These are phyloP conservation scores for Paecilomyces sp. DNA, from an alignment of 2,329 filamentous ascomycete species.

Conservation along the genomic window DNA sequence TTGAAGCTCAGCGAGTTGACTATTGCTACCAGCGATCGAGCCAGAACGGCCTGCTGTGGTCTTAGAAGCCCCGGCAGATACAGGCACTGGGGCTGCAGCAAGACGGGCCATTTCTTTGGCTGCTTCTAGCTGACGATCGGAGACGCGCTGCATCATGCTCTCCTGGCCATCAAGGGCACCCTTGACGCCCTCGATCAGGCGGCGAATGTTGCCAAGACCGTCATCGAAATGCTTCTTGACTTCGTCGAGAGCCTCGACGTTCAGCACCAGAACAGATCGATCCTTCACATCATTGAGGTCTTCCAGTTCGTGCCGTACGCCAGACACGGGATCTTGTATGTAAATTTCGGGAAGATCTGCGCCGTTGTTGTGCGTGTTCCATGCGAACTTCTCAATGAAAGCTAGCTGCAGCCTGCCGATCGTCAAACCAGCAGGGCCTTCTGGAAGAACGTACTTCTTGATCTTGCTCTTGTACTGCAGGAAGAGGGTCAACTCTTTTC, in stretches of 20 bases:
- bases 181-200: constrained; percentile 78
- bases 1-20: constrained; percentile 71
- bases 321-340: constrained; percentile 91
- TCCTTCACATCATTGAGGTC: constrained; percentile 92
- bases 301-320: constrained; percentile 93
- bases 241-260: constrained; percentile 87
- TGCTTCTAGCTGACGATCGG: constrained; percentile 82
- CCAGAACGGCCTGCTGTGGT: constrained; percentile 16
- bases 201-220: constrained; percentile 70
- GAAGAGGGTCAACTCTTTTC: constrained; percentile 88
- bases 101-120: constrained; percentile 76
- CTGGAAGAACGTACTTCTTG: constrained; percentile 86
- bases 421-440: constrained; percentile 76
- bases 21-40: constrained; percentile 38
- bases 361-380: constrained; percentile 94
- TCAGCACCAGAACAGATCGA: constrained; percentile 86
- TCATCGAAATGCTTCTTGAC: constrained; percentile 96
- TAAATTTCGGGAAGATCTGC: constrained; percentile 93
- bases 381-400: constrained; percentile 98
- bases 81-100: constrained; percentile 37
- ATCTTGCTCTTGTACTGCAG: constrained; percentile 95
- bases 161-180: constrained; percentile 78
- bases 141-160: constrained; percentile 73
- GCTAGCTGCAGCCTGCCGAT: constrained; percentile 85
- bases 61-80: constrained; percentile 23